Evolutionary conservation across 2,329 filamentous ascomycete genomes (phyloP).

Genomic region (Talaromyces sp.): DNA sequence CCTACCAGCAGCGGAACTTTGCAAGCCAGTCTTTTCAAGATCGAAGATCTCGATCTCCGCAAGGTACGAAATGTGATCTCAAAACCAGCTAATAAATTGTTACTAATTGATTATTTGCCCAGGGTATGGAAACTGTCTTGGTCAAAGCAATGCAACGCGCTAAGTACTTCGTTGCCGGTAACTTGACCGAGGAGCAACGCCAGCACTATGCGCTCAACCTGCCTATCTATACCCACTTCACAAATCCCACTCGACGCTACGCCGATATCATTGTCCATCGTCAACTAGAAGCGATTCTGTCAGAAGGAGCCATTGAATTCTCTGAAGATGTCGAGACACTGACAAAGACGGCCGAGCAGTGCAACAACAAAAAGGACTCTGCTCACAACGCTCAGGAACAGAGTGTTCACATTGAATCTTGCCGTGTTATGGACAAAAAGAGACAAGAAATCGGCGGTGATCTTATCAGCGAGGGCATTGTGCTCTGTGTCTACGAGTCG

Average conservation of each 20-base stretch:
- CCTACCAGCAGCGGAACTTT: conserved; percentile 81
- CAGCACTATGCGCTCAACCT: conserved; percentile 90
- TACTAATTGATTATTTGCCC: conserved; percentile 3
- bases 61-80: conserved; percentile 47
- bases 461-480: conserved; percentile 89
- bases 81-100: not conserved
- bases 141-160: conserved; percentile 94
- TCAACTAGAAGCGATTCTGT: conserved; percentile 81
- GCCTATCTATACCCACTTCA: conserved; percentile 95
- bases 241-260: conserved; percentile 88
- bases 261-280: conserved; percentile 93
- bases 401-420: conserved; percentile 97
- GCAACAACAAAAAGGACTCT: conserved; percentile 99
- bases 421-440: conserved; percentile 90
- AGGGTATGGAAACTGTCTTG: conserved; percentile 91
- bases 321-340: conserved; percentile 81
- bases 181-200: conserved; percentile 68
- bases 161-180: conserved; percentile 86
- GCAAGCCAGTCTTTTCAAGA: conserved; percentile 91
- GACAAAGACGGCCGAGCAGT: conserved; percentile 87
- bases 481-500: conserved; percentile 95
- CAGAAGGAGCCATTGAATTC: conserved; percentile 75
- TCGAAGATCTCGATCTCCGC: conserved; percentile 80
- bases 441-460: conserved; percentile 82
- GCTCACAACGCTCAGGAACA: conserved; percentile 97